Base-by-base conservation (phyloP, 148 eudicot species). In the Simmondsia chinensis region DNA sequence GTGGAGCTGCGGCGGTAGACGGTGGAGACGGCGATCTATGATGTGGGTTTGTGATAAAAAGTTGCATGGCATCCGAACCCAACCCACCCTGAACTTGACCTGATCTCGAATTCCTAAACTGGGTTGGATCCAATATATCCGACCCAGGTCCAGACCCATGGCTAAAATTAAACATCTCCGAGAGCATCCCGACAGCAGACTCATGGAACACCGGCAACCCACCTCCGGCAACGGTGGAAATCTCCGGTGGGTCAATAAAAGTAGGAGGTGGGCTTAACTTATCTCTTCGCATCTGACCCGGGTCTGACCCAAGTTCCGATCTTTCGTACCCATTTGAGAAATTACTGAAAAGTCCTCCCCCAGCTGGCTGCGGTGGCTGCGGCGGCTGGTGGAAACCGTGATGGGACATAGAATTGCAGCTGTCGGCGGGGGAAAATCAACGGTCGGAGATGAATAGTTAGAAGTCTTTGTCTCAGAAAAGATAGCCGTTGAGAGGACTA, bases 371-470 rank as follows among this genome's bases (percentile, higher is more conserved):
- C n/a, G n/a, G n/a, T n/a, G n/a, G 79, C 33, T 39, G 16, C 4
- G 4, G 40, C 9, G 14, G 40, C 3, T 46, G 73, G 37, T 61
- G 68, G 49, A 71, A 73, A 33, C 70, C 70, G n/a, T n/a, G n/a
- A 54, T 74, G 75, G 66, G 94, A 80, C 96, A 87, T 87, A 71
- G 73, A 70, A 70, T 60, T 66, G n/a, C n/a, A n/a, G n/a, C n/a
- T n/a, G n/a, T n/a, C n/a, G n/a, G n/a, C n/a, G n/a, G n/a, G n/a
- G n/a, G n/a, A n/a, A n/a, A n/a, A n/a, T n/a, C n/a, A n/a, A n/a
- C n/a, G n/a, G n/a, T n/a, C n/a, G n/a, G n/a, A n/a, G n/a, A n/a
- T n/a, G n/a, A n/a, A n/a, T n/a, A n/a, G n/a, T n/a, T n/a, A n/a
- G n/a, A n/a, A n/a, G n/a, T n/a, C n/a, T n/a, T n/a, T n/a, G n/a